Evolutionary conservation across 2,329 filamentous ascomycete genomes (phyloP).

Genomic region (Colletotrichum spinosum): DNA sequence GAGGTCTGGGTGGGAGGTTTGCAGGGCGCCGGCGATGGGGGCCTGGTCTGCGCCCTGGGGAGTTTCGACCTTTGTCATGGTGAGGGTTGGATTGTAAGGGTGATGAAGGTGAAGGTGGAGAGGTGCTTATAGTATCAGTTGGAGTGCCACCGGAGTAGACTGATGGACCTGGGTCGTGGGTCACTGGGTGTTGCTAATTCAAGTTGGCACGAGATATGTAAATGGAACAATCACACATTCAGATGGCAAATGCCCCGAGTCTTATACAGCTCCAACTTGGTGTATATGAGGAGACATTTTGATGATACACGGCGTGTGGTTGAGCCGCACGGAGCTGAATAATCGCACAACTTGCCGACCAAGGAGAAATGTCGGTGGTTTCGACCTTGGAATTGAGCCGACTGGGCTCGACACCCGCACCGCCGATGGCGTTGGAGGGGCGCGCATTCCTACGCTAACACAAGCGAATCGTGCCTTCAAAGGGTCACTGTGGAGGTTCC

Average conservation of each 20-base stretch:
- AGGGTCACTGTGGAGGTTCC: too few species aligned
- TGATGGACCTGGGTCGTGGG: not conserved
- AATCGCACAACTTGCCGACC: not conserved
- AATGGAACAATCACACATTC: not conserved
- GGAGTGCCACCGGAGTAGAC: not conserved
- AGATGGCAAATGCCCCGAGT: not conserved
- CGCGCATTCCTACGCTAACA: too few species aligned
- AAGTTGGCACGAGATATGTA: too few species aligned
- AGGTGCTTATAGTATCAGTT: not conserved
- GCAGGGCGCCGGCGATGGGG: constrained; percentile 6
- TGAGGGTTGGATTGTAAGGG: constrained; percentile 1
- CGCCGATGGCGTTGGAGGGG: not conserved
- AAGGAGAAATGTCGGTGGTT: constrained; percentile 8
- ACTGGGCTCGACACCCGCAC: not conserved
- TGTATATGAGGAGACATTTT: not conserved
- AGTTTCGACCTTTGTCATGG: constrained; percentile 26
- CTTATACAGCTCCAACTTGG: not conserved
- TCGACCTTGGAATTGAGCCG: not conserved
- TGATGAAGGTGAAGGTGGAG: not conserved
- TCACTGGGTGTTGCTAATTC: not conserved
- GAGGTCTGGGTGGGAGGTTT: constrained; percentile 9
- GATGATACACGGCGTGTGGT: constrained; percentile 1
- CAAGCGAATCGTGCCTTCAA: too few species aligned
- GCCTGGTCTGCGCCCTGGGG: constrained; percentile 21
- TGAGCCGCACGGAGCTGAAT: constrained; percentile 30